phyloP scores from a whole-genome alignment of 768 basidiomycete species.

The Calvatia gigantea region DNA sequence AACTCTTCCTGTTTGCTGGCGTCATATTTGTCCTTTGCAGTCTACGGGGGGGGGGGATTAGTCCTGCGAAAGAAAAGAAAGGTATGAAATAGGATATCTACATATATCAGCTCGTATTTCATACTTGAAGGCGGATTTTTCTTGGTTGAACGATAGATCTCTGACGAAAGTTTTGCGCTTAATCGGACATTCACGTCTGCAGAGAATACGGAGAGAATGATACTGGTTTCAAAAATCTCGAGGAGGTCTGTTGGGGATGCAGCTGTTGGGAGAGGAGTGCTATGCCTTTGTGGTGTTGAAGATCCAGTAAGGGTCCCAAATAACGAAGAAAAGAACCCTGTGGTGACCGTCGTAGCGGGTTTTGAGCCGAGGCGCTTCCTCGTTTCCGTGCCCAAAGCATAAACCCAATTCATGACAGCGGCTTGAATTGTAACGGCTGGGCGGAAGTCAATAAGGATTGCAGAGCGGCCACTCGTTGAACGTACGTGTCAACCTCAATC shows the following conservation, averaged over 20 bases:
- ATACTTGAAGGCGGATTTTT: conserved; percentile 82
- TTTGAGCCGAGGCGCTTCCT: conserved; percentile 39
- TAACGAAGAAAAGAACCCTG: conserved; percentile 49
- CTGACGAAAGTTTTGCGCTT: conserved; percentile 61
- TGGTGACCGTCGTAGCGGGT: conserved; percentile 27
- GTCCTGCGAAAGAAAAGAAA: background rate
- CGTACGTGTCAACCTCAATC: conserved; percentile 64
- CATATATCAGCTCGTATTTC: conserved; percentile 83
- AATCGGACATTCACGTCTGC: conserved; percentile 63
- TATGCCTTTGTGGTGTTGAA: conserved; percentile 33
- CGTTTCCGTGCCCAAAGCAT: conserved; percentile 54
- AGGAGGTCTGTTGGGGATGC: conserved; percentile 30
- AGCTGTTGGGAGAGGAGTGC: conserved; percentile 26
- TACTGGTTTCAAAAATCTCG: conserved; percentile 45
- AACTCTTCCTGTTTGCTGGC: conserved; percentile 67
- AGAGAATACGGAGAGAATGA: conserved; percentile 62
- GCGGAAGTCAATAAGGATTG: conserved; percentile 2
- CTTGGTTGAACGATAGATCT: conserved; percentile 89
- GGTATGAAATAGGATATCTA: conserved; percentile 29
- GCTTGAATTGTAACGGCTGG: conserved; percentile 76
- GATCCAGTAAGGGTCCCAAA: conserved; percentile 34
- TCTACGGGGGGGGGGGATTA: conserved; percentile 31
- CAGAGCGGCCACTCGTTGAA: background rate
- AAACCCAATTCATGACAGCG: conserved; percentile 78
- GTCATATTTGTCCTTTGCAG: conserved; percentile 79